Evolutionary conservation across 495 filamentous ascomycete species (phyloP), one percentile per base, ranked within the genome.

Genomic region (Tuber magnatum): DNA sequence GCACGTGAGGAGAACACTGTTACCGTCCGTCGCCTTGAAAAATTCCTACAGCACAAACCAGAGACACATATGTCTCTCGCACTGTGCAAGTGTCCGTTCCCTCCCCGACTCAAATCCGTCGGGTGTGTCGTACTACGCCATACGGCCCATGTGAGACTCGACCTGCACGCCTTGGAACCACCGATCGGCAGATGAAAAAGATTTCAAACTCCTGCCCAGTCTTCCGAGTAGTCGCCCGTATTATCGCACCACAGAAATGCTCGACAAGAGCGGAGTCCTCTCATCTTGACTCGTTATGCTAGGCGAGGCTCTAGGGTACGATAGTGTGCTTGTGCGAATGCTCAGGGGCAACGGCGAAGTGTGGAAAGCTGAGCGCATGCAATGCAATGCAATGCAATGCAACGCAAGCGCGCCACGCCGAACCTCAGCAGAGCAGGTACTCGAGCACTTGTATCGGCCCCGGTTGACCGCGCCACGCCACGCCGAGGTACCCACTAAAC

Each of bases 381-480:
- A 65, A 65, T 65, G 56, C 28, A 65, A 65, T 65, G 56, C n/a
- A n/a, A n/a, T n/a, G n/a, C n/a, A n/a, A n/a, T n/a, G n/a, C 51
- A 61, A 56, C n/a, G 51, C 56, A 32, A 35, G 56, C 28, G 35
- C 56, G 56, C 56, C 56, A 65, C 56, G 32, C 56, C 56, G 56
- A 65, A 16, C 35, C 56, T 65, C 56, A 65, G 56, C 56, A 65
- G 56, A 65, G 14, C 56, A 65, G 56, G 56, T 65, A n/a, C n/a
- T n/a, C n/a, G n/a, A n/a, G n/a, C n/a, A n/a, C n/a, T n/a, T n/a
- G n/a, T n/a, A 65, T 65, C 56, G 56, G 56, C 56, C 56, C 28
- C 56, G 56, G 35, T 7, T 65, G 12, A 28, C 56, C 12, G 56
- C 28, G 28, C 56, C 56, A 35, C 56, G 56, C 56, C 56, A 65